Evolutionary conservation across 495 filamentous ascomycete species (phyloP).

Genomic region (Amniculicola lignicola): DNA sequence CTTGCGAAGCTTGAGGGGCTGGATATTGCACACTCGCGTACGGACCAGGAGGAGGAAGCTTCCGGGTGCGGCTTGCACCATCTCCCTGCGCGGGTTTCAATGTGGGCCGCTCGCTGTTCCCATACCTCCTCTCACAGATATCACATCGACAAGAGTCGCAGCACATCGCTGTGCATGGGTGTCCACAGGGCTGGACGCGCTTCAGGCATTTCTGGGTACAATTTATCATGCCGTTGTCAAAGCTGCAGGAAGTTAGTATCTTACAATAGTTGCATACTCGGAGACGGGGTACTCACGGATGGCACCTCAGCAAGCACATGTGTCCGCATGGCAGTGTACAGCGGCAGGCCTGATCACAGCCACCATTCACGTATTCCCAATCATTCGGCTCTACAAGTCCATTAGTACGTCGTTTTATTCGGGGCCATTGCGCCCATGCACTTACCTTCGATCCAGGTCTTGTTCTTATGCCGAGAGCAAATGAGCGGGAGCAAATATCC

Average conservation of each 20-base stretch:
- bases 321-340: slow-evolving; percentile 50
- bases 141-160: slow-evolving; percentile 31
- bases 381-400: slow-evolving; percentile 45
- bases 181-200: slow-evolving; percentile 23
- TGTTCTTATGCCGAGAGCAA: slow-evolving; percentile 41
- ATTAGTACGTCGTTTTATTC: slow-evolving; percentile 34
- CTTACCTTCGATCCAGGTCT: slow-evolving; percentile 41
- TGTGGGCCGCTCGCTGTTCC: not conserved
- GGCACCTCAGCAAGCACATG: slow-evolving; percentile 47
- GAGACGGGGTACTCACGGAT: slow-evolving; percentile 41
- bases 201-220: slow-evolving; percentile 34
- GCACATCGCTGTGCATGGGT: slow-evolving; percentile 31
- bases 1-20: not conserved
- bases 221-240: slow-evolving; percentile 18
- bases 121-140: not conserved
- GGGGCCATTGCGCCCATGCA: not conserved
- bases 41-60: not conserved
- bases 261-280: not conserved
- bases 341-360: slow-evolving; percentile 54
- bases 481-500: slow-evolving; percentile 42
- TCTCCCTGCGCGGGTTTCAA: slow-evolving; percentile 2
- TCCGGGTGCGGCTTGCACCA: not conserved
- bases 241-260: too few relatives aligned
- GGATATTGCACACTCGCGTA: not conserved
- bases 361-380: slow-evolving; percentile 53